Conservation (phyloP, 2,329 filamentous ascomycete species). For the Tolypocladium capitatum region DNA sequence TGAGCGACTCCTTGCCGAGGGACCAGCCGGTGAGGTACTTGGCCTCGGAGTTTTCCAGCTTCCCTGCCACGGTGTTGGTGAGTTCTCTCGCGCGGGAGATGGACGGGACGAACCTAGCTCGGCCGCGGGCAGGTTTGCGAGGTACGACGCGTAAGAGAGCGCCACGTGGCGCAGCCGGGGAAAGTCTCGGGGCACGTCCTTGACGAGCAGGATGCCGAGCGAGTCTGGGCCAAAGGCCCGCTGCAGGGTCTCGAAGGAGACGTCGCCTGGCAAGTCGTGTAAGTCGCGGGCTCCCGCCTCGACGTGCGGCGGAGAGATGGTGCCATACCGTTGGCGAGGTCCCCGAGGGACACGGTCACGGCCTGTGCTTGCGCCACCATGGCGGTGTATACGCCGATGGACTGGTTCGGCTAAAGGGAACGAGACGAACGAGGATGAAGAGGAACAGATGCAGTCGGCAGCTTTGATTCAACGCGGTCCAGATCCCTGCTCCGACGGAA, state of each 20-base stretch:
- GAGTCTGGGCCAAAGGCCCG: slow-evolving; percentile 83
- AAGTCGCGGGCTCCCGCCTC: neutral
- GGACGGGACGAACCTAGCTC: slow-evolving; percentile 51
- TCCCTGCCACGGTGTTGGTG: slow-evolving; percentile 22
- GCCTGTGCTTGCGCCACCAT: slow-evolving; percentile 40
- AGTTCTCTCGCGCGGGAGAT: neutral
- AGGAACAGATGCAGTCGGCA: neutral
- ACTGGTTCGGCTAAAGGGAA: neutral
- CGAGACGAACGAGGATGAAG: neutral
- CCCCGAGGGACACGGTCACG: slow-evolving; percentile 47
- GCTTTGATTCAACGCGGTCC: neutral
- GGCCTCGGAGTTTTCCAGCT: slow-evolving; percentile 44
- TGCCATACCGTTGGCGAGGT: slow-evolving; percentile 41
- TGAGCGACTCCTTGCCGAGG: slow-evolving; percentile 67
- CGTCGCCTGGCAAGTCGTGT: slow-evolving; percentile 33
- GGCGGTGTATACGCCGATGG: slow-evolving; percentile 9
- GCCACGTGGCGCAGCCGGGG: slow-evolving; percentile 56
- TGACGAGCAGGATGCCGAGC: slow-evolving; percentile 86
- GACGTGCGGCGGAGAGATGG: neutral
- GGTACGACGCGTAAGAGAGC: slow-evolving; percentile 77
- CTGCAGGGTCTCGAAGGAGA: slow-evolving; percentile 56
- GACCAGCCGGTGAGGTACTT: slow-evolving; percentile 67
- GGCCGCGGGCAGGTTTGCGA: slow-evolving; percentile 62
- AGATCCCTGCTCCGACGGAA: neutral
- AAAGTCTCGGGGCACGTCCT: slow-evolving; percentile 65